These are phyloP conservation scores for Acanthamoeba culbertsoni DNA, from an alignment of 208 protist species.

Conservation along the genomic window DNA sequence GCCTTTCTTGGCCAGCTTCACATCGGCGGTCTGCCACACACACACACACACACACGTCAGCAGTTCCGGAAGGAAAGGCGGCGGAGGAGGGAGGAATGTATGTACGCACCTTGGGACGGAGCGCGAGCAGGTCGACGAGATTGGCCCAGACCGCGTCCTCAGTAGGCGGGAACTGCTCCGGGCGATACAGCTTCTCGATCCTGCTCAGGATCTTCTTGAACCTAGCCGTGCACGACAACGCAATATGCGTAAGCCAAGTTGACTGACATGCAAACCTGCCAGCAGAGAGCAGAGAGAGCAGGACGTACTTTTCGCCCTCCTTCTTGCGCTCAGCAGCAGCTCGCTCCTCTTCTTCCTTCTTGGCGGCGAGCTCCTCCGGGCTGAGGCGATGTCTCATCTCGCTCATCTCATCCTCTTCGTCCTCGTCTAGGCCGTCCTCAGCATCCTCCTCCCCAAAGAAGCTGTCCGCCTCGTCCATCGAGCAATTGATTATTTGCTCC, in stretches of 20 bases:
- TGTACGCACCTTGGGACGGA: neutral
- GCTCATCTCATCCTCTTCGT: neutral
- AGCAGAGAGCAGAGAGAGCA: neutral
- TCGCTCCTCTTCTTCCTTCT: neutral
- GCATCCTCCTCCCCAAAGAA: too few species aligned
- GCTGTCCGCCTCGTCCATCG: too few species aligned
- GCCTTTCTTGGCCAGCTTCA: neutral
- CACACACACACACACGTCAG: too few species aligned
- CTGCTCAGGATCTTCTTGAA: neutral
- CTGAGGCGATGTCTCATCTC: too few species aligned
- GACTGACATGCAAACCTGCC: neutral
- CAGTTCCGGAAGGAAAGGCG: neutral
- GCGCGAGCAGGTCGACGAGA: neutral
- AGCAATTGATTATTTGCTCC: too few species aligned
- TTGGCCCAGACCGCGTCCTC: neutral
- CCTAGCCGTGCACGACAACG: neutral
- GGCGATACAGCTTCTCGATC: conserved; percentile 9
- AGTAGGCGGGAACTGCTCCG: neutral
- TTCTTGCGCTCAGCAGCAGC: neutral
- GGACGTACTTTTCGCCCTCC: neutral
- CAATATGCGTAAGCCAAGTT: neutral
- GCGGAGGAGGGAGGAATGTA: neutral
- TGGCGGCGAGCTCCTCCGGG: neutral
- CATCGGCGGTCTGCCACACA: neutral
- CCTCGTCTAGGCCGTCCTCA: neutral